Percentiles rank a stretch among this genome's conserved stretches.
phyloP scores from a whole-genome alignment of 306 rosid genomes.

The Pyrus bretschneideri region DNA sequence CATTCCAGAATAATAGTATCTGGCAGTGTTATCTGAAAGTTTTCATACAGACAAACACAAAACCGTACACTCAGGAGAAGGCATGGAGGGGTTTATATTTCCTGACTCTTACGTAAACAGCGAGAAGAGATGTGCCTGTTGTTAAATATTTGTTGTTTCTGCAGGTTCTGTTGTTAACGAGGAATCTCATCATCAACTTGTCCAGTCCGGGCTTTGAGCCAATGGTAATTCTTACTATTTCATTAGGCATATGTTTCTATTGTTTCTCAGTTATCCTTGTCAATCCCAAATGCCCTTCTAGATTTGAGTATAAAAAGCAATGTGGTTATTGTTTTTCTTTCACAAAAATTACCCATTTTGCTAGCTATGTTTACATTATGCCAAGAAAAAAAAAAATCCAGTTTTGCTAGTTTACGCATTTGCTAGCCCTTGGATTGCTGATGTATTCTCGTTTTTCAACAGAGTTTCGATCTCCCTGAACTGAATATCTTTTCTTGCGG shows the following conservation, averaged over 20 bases:
- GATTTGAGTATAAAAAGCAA: neutral
- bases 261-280: neutral
- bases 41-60: neutral
- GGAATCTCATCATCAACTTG: slow-evolving; percentile 74
- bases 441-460: neutral
- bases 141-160: slow-evolving; percentile 18
- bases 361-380: neutral
- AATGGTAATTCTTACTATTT: slow-evolving; percentile 36
- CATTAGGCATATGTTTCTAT: neutral
- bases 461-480: neutral
- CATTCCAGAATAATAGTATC: neutral
- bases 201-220: slow-evolving; percentile 69
- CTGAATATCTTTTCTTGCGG: neutral
- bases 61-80: neutral
- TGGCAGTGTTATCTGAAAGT: neutral
- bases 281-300: neutral
- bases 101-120: neutral
- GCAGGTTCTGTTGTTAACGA: slow-evolving; percentile 88
- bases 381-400: neutral
- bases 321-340: neutral
- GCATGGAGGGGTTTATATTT: neutral
- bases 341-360: neutral
- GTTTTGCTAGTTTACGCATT: neutral
- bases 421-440: neutral
- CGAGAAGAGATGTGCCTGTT: neutral